Percentiles rank a stretch among this genome's conserved stretches.
Evolutionary conservation across 345 rosid species (phyloP).

Genomic region (Eucalyptus melliodora): DNA sequence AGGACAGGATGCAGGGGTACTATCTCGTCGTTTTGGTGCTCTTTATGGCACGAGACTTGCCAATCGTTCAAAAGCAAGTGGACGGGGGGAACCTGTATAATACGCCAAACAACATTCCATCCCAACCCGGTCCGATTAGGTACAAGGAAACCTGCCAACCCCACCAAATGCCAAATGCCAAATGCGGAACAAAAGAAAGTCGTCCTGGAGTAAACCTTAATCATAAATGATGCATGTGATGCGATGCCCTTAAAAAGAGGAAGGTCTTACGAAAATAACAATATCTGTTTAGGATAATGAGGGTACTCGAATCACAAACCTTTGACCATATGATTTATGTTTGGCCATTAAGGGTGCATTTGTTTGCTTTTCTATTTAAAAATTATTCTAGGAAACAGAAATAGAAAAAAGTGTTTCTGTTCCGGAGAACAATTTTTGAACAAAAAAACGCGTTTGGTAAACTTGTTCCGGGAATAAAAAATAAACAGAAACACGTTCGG

Average conservation of each 20-base stretch:
- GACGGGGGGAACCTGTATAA: neutral
- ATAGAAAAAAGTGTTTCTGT: too few relatives aligned
- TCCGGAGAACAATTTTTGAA: too few relatives aligned
- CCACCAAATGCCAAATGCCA: neutral
- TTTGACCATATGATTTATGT: neutral
- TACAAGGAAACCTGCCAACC: neutral
- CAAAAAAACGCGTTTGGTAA: too few relatives aligned
- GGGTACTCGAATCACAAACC: too few relatives aligned
- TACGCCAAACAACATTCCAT: neutral
- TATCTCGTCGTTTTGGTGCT: neutral
- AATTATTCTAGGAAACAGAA: too few relatives aligned
- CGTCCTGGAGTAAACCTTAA: neutral
- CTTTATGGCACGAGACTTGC: neutral
- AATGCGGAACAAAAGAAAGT: neutral
- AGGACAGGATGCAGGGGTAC: neutral
- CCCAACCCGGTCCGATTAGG: neutral
- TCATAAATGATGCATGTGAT: neutral
- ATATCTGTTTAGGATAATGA: too few relatives aligned
- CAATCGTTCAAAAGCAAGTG: neutral
- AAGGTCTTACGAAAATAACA: neutral
- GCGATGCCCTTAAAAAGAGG: neutral
- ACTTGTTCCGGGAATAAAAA: too few relatives aligned
- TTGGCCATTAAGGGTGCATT: neutral
- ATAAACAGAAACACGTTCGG: too few relatives aligned
- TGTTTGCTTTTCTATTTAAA: too few relatives aligned